Conservation (phyloP, 148 eudicot genomes). For the Cornus suecica region DNA sequence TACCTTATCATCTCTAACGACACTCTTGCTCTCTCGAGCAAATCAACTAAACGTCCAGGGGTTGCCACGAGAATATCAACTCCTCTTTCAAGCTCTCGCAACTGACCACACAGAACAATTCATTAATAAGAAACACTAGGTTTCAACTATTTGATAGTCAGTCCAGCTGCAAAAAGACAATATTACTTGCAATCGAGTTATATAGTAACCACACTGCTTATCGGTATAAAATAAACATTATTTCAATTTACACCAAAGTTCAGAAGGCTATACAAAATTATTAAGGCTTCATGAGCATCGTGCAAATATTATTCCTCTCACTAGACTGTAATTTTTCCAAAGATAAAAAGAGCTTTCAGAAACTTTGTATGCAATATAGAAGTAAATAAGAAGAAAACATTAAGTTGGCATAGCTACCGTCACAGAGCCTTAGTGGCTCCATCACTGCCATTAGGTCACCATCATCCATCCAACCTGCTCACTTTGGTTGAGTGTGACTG, state of each 20-base stretch:
- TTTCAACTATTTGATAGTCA: neutral
- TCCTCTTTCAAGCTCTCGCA: conserved; percentile 57
- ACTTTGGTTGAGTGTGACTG: no score
- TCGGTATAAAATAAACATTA: neutral
- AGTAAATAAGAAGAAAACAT: no score
- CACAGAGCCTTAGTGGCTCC: no score
- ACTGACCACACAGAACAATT: conserved; percentile 26
- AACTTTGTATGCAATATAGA: no score
- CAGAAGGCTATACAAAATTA: neutral
- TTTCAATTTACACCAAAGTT: neutral
- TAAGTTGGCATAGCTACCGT: no score
- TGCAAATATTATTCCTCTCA: no score
- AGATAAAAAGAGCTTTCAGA: no score
- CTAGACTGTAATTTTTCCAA: no score
- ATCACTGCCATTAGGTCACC: no score
- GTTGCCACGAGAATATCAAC: conserved; percentile 83
- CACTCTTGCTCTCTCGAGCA: neutral
- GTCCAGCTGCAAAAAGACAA: neutral
- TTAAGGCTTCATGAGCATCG: neutral
- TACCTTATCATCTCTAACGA: neutral
- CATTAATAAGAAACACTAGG: neutral
- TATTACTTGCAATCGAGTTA: neutral
- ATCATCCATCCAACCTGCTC: no score
- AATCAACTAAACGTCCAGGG: conserved; percentile 7
- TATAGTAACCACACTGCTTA: neutral